Evolutionary conservation across 768 basidiomycete species (phyloP), one percentile per base, ranked within the genome.

Genomic region (Suillus hirtellus): DNA sequence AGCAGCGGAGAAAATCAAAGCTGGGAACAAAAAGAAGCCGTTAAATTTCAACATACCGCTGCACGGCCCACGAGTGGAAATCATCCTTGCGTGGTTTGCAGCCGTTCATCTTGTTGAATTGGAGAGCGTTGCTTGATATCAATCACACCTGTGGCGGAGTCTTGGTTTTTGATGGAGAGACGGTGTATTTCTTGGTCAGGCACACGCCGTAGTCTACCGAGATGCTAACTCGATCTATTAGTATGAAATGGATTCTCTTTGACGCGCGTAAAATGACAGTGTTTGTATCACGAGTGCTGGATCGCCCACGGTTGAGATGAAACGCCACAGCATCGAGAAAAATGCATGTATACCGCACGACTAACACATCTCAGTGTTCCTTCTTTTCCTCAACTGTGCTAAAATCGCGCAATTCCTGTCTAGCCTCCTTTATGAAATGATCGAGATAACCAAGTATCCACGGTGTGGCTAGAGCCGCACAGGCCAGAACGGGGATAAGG

Each of bases 41-140:
- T 68, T 85, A 65, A 82, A 86, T 59, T 90, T 93, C 73, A 91
- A 87, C 70, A 92, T 95, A 62, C 90, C 92, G 11, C 76, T 95
- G 66, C 91, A 93, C 74, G 93, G 93, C 0, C 92, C 93, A 42
- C 83, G 92, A 7, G 93, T 95, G 53, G 93, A 95, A 75, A 81
- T 95, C 62, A 81, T 93, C 61, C 81, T 95, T 62, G 93, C 93
- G 49, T 95, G 92, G 92, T 77, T 95, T 61, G 92, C 82, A 31
- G 92, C 90, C 19, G 89, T 93, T 62, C 88, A 91, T 78, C 74
- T 95, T 42, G 86, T 85, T 4, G 90, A 92, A 69, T 72, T 94
- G 68, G 92, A 93, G 47, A 66, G 65, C 44, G 66, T 69, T 59
- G 75, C 66, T 17, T 76, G 68, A 70, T 14, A 21, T 31, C 34